Conservation (phyloP, 306 rosid species). For the Delonix regia region DNA sequence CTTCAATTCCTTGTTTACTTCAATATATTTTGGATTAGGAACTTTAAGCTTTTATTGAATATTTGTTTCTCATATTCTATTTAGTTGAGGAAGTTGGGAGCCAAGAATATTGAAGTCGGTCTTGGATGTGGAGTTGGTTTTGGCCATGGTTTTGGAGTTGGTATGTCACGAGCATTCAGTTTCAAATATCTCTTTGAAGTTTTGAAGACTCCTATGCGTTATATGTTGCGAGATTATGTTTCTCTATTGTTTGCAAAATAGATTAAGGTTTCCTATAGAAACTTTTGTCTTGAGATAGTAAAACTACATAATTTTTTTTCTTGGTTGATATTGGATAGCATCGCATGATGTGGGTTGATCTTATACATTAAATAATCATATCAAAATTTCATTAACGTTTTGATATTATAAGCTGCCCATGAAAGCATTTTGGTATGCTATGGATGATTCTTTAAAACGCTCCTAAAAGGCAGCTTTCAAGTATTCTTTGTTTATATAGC, state of each 20-base stretch:
- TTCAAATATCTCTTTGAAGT: neutral
- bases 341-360: neutral
- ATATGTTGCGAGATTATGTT: neutral
- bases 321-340: neutral
- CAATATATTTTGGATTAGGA: neutral
- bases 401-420: neutral
- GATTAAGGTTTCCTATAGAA: neutral
- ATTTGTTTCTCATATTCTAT: conserved; percentile 19
- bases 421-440: neutral
- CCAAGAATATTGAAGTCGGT: conserved; percentile 80
- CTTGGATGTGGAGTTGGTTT: conserved; percentile 96
- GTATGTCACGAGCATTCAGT: conserved; percentile 51
- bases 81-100: conserved; percentile 89
- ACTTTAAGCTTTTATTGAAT: conserved; percentile 7
- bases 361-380: conserved; percentile 12
- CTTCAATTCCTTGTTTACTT: neutral
- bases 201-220: neutral
- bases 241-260: neutral
- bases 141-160: conserved; percentile 98
- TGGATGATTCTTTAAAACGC: neutral
- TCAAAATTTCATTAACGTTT: neutral
- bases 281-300: neutral
- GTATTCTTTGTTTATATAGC: neutral
- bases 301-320: neutral
- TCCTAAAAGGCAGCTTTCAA: neutral